Conservation (phyloP, 2,329 filamentous ascomycete species). For the Plenodomus lindquistii region DNA sequence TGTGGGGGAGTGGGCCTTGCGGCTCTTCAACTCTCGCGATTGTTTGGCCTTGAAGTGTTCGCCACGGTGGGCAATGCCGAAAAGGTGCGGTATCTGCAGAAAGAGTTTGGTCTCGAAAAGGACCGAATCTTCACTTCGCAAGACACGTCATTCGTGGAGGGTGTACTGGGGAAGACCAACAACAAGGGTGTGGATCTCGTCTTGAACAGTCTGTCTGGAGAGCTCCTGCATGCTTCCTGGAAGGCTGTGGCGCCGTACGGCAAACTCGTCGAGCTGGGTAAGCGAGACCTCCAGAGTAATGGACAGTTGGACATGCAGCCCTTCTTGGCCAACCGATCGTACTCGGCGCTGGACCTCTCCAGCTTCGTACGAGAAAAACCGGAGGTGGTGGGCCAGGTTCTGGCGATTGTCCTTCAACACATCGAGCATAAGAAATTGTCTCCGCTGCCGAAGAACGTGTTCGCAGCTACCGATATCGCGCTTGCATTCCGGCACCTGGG, state of each 20-base stretch:
- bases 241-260: constrained; percentile 45
- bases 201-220: constrained; percentile 25
- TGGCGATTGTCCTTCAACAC: background rate
- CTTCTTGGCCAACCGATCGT: background rate
- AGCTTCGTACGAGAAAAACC: background rate
- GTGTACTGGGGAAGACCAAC: constrained; percentile 16
- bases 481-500: constrained; percentile 15
- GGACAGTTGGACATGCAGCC: background rate
- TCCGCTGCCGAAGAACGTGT: background rate
- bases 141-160: constrained; percentile 8
- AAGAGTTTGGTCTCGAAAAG: constrained; percentile 7
- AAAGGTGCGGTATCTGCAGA: constrained; percentile 8
- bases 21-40: background rate
- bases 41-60: background rate
- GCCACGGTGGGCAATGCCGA: constrained; percentile 1
- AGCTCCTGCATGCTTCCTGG: constrained; percentile 45
- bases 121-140: constrained; percentile 27
- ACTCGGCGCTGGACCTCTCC: background rate
- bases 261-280: constrained; percentile 14
- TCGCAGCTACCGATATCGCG: background rate
- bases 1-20: constrained; percentile 27
- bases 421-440: background rate
- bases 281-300: background rate
- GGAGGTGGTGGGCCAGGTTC: background rate
- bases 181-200: constrained; percentile 32